These are phyloP conservation scores for Penicillium pulvis DNA, from an alignment of 495 filamentous ascomycete species.

Conservation along the genomic window DNA sequence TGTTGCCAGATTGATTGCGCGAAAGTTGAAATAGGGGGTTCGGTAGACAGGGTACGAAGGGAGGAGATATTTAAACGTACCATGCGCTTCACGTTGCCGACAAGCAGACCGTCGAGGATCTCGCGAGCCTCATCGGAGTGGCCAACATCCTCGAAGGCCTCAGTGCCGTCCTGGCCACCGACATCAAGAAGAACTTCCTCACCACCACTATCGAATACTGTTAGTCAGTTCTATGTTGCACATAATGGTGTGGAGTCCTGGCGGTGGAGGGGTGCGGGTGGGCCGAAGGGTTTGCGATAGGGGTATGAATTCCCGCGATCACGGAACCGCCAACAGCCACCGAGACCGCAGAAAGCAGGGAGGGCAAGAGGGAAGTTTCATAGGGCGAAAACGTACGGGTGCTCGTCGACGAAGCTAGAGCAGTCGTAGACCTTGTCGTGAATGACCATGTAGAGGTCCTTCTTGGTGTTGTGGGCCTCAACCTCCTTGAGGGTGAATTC, in stretches of 20 bases:
- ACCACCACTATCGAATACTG: slow-evolving; percentile 68
- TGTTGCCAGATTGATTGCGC: not conserved
- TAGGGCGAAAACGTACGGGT: slow-evolving; percentile 76
- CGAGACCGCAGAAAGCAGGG: not conserved
- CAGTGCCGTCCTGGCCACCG: slow-evolving; percentile 93
- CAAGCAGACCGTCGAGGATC: slow-evolving; percentile 77
- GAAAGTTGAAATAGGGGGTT: not conserved
- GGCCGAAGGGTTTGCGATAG: slow-evolving; percentile 12
- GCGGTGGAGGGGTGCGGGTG: not conserved
- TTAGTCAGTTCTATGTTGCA: not conserved
- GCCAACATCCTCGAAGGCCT: slow-evolving; percentile 99
- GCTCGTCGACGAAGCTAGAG: slow-evolving; percentile 92
- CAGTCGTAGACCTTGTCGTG: slow-evolving; percentile 96
- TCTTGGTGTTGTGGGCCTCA: slow-evolving; percentile 88
- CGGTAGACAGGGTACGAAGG: not conserved
- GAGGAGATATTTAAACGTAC: slow-evolving; percentile 51
- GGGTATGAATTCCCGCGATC: slow-evolving; percentile 1
- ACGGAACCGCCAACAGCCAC: not conserved
- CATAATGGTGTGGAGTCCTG: not conserved
- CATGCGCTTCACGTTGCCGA: slow-evolving; percentile 83
- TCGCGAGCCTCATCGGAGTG: slow-evolving; percentile 99
- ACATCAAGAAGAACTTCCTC: slow-evolving; percentile 98
- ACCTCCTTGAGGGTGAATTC: slow-evolving; percentile 85
- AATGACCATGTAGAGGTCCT: slow-evolving; percentile 88
- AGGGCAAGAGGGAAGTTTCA: not conserved